These are phyloP conservation scores for Filosporella fistucella DNA, from an alignment of 495 filamentous ascomycete species.

Conservation along the genomic window DNA sequence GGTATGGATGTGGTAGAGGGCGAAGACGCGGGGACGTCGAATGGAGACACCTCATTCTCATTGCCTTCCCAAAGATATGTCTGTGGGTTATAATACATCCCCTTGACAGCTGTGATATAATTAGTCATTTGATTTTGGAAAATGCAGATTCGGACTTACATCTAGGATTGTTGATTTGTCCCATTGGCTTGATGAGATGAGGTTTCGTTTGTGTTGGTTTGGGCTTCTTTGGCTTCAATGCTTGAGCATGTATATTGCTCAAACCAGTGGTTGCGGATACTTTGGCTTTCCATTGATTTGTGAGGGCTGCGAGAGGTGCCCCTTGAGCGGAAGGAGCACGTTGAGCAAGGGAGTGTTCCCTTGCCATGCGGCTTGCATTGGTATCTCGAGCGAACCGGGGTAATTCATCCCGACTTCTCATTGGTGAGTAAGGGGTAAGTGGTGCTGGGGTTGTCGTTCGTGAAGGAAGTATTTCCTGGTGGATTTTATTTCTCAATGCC, in stretches of 20 bases:
- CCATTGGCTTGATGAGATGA: conserved; percentile 67
- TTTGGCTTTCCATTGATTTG: conserved; percentile 77
- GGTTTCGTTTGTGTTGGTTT: conserved; percentile 58
- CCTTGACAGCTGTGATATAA: conserved; percentile 65
- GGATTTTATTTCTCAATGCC: conserved; percentile 52
- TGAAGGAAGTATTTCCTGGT: conserved; percentile 49
- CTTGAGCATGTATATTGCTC: conserved; percentile 25
- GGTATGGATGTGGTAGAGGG: conserved; percentile 41
- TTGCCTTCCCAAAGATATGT: conserved; percentile 94
- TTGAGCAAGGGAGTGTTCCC: conserved; percentile 74
- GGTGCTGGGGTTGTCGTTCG: conserved; percentile 51
- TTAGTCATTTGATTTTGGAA: not conserved
- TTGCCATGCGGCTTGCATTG: conserved; percentile 81
- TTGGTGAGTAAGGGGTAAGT: conserved; percentile 48
- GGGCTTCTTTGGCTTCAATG: conserved; percentile 52
- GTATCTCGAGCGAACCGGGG: conserved; percentile 94
- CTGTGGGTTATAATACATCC: conserved; percentile 89
- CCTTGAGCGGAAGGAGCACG: conserved; percentile 36
- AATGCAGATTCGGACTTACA: conserved; percentile 52
- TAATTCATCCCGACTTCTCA: conserved; percentile 46
- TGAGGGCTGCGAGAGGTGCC: conserved; percentile 58
- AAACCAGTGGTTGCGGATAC: conserved; percentile 51
- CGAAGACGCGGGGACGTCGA: conserved; percentile 51
- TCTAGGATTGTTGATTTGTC: conserved; percentile 57
- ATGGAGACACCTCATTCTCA: conserved; percentile 73